Evolutionary conservation across 2,329 filamentous ascomycete species (phyloP), one percentile per base, ranked within the genome.

Genomic region (Nakataea oryzae): DNA sequence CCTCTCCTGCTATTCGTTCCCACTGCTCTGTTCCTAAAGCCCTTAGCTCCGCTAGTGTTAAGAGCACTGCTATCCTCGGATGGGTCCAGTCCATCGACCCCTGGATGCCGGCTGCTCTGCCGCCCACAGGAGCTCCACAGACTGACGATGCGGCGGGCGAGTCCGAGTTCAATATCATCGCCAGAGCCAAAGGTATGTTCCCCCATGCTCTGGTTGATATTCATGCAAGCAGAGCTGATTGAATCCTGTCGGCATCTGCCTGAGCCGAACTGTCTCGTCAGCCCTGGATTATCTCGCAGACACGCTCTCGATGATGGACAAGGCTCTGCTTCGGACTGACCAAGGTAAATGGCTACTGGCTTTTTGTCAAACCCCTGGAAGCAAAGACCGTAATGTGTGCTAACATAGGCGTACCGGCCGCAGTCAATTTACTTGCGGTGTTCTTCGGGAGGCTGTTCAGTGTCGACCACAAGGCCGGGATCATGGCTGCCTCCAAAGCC

Each of bases 401-500:
- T 29, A 24, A 32, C 29, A 32, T 14, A 50, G 56, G 27, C 60
- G 60, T 9, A 26, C 62, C 12, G 47, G 3, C 57, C 59, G 14
- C 60, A 70, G 70, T 72, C 34, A 66, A 69, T 21, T 68, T 67
- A 3, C 68, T 74, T 11, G 65, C 83, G 29, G 73, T 74, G 47
- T 86, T 85, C 72, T 86, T 86, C 62, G 78, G 79, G 17, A 79
- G 80, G 63, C 82, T 85, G 75, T 85, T 85, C 65, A 80, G 80
- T 2, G 78, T 81, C 61, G 82, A 85, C 65, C 81, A 84, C 71
- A 82, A 82, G 67, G 82, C 81, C n/a, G 83, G 83, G 54, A 79
- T 85, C 62, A 72, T 81, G 56, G 77, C 82, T 0, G 81, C 82
- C 2, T 75, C 81, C 3, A 80, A 77, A 57, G 82, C 82, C 1